Base-by-base conservation (phyloP, 108 stramenopile species). In the Nitzschia sp. region DNA sequence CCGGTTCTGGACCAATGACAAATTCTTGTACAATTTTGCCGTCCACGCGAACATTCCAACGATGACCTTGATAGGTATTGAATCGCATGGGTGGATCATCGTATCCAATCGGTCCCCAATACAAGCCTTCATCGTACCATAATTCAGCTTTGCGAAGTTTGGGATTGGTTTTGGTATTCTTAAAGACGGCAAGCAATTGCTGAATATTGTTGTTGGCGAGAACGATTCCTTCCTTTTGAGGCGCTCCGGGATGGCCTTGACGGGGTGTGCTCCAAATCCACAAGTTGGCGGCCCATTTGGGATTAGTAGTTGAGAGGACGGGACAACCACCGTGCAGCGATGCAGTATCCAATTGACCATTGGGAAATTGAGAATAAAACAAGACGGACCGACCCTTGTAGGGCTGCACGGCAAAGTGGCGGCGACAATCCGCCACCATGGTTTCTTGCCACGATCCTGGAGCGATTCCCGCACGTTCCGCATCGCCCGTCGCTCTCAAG, bases 251-350 rank as follows among this genome's bases (percentile, higher is more conserved):
- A 62, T 63, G 74, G 19, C 73, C 76, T 19, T 57, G 28, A 55
- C 81, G 27, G 15, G 85, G 85, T 48, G 63, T 64, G 64, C 85
- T 88, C 96, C 96, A 97, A 25, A 97, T 64, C 96, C 95, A 97
- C 54, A 94, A 91, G 60, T 96, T 97, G 21, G 94, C 96, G 15
- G 90, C 90, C 92, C 89, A 97, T 75, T 97, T 97, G 11, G 85
- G 81, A n/a, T 87, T 88, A 2, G 89, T 94, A 21, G 80, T 85
- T 55, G n/a, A n/a, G n/a, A n/a, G n/a, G n/a, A n/a, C n/a, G n/a
- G n/a, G n/a, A n/a, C n/a, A n/a, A n/a, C n/a, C n/a, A n/a, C n/a
- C n/a, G n/a, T n/a, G n/a, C n/a, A n/a, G n/a, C n/a, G n/a, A n/a
- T n/a, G n/a, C n/a, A n/a, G n/a, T n/a, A n/a, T n/a, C n/a, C n/a